Base-by-base conservation (phyloP, 805 yeast genomes). In the Pichia sporocuriosa region DNA sequence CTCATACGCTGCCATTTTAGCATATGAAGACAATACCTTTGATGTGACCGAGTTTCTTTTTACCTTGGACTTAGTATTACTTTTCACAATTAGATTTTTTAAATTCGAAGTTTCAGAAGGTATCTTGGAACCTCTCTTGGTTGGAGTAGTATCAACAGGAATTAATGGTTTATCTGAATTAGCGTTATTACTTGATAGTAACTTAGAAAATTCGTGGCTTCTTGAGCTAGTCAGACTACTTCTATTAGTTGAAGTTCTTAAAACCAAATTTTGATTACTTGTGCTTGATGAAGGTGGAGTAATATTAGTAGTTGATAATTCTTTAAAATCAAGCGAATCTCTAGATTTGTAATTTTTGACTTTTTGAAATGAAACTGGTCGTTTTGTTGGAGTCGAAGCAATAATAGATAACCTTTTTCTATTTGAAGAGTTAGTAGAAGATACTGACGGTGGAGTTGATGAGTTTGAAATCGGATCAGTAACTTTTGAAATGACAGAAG, bases 21-120 rank as follows among this genome's bases (percentile, higher is more conserved):
- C 86, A 59, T 83, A 83, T 0, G 87, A 78, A 1, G 87, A 73
- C 45, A 83, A 70, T 47, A 83, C 59, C 54, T 79, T 82, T 32
- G 85, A 68, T 0, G 90, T 82, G 33, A 83, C 77, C 1, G 89
- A 81, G 47, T 81, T 81, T 52, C 89, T 72, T 55, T 81, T 75
- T 45, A 67, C 63, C 28, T 54, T 63, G 2, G 54, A 38, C 26
- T 17, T 7, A 13, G 10, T 16, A 4, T 24, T 22, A 13, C 25
- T 34, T 17, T 22, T 24, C 16, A 17, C 9, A 15, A 34, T 20
- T 39, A 37, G 33, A 20, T 38, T 22, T 45, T 47, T 38, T 49
- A 54, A 30, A 48, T 51, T 38, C 48, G 55, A 30, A 54, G 42
- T 49, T 49, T 47, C 41, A 43, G 54, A 7, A 43, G 48, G 17